Base-by-base conservation (phyloP, 2,329 filamentous ascomycete genomes). In the Colletotrichum falcatum region DNA sequence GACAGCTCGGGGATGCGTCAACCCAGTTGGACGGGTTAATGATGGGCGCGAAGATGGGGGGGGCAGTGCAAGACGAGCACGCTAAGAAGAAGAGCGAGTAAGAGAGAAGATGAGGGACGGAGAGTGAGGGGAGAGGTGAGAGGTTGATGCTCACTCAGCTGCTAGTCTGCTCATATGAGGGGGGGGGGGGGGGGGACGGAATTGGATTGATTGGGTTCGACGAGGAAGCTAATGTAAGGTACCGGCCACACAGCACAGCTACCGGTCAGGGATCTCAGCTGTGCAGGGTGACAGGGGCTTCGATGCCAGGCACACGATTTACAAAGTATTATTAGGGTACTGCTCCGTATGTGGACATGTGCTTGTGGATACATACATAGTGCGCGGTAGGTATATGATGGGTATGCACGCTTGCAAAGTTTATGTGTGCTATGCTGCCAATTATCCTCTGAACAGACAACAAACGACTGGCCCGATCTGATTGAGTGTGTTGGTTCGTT, bases 31-130 rank as follows among this genome's bases (percentile, higher is more conserved):
- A 49, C 16, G 12, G 48, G 6, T 16, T 16, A 3, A 1, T 9
- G 18, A 18, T 51, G 48, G 48, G 28, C 30, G 28, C 20, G 9
- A 33, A 30, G 18, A 23, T 35, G 33, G 51, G 51, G 51, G 33
- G 51, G 51, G 51, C 51, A 54, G 51, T 54, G 51, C 51, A 54
- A 35, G 30, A 26, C 35, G 51, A 54, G 18, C 51, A 28, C 20
- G 51, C 28, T 54, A 20, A 54, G 51, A n/a, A n/a, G 9, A 23
- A 54, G 30, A 35, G 51, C 18, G 51, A 54, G 20, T 35, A 33
- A 35, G 30, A 54, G 6, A 30, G 23, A n/a, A n/a, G n/a, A 18
- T 9, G 23, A 26, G 23, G 28, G 16, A 28, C 12, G 2, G 23
- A 11, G 48, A 49, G 12, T 18, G 48, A 12, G n/a, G 14, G 23